Evolutionary conservation across 768 basidiomycete genomes (phyloP).

Genomic region (Galerina marginata): DNA sequence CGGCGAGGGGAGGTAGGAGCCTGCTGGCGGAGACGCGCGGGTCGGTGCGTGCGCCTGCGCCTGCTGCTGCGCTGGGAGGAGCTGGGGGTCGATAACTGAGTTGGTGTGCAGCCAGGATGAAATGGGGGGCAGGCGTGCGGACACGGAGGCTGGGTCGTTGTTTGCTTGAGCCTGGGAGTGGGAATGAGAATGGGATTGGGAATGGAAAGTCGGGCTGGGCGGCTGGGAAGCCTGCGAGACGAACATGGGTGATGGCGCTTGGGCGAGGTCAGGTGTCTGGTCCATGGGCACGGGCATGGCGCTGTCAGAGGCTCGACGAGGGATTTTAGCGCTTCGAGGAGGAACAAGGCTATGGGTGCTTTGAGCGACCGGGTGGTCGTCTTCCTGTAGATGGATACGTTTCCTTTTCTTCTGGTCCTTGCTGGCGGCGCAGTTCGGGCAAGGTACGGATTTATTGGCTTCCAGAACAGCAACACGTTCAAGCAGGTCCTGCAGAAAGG

Average conservation of each 20-base stretch:
- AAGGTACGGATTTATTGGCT: slow-evolving; percentile 21
- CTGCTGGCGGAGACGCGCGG: slow-evolving; percentile 18
- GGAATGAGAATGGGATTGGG: slow-evolving; percentile 11
- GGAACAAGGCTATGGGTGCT: neutral
- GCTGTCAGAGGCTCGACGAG: slow-evolving; percentile 7
- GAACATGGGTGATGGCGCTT: neutral
- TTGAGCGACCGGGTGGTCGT: slow-evolving; percentile 7
- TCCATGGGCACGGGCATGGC: neutral
- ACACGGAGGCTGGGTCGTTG: neutral
- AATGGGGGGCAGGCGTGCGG: slow-evolving; percentile 64
- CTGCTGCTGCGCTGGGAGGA: slow-evolving; percentile 8
- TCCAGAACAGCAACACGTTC: slow-evolving; percentile 52
- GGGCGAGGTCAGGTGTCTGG: neutral
- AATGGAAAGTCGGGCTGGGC: slow-evolving; percentile 14
- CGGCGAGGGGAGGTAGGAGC: slow-evolving; percentile 55
- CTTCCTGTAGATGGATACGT: slow-evolving; percentile 6
- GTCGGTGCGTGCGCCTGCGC: neutral
- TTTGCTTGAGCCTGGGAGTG: neutral
- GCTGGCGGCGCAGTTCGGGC: slow-evolving; percentile 28
- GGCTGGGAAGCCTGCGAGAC: slow-evolving; percentile 11
- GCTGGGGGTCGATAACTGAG: slow-evolving; percentile 38
- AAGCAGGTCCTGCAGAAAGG: slow-evolving; percentile 76
- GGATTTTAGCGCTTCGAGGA: slow-evolving; percentile 12
- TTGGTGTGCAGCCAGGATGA: slow-evolving; percentile 65
- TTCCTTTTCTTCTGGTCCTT: slow-evolving; percentile 24